Conservation (phyloP, 179 eudicot genomes). For the Carnegiea gigantea region DNA sequence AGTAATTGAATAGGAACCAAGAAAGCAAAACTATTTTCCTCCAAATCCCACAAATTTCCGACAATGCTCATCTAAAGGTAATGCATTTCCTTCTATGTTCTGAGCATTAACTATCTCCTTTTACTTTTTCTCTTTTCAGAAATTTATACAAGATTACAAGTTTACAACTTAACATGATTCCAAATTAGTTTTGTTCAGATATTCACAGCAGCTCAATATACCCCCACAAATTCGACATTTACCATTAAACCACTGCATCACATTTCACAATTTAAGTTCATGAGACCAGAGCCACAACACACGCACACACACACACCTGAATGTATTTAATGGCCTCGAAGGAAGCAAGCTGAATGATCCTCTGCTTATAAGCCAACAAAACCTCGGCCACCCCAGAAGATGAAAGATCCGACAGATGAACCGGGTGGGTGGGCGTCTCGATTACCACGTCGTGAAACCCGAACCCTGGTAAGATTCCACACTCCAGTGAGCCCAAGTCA, state of each 20-base stretch:
- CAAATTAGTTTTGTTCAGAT: too few species aligned
- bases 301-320: slow-evolving; percentile 48
- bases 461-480: slow-evolving; percentile 49
- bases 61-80: background rate
- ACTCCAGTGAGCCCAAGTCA: slow-evolving; percentile 15
- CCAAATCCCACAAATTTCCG: slow-evolving; percentile 1
- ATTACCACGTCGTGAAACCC: slow-evolving; percentile 95
- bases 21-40: background rate
- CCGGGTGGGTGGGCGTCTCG: slow-evolving; percentile 71
- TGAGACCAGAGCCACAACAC: too few species aligned
- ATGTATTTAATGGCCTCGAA: slow-evolving; percentile 56
- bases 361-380: slow-evolving; percentile 73
- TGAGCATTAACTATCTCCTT: background rate
- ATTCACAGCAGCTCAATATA: too few species aligned
- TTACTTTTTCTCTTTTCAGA: too few species aligned
- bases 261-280: too few species aligned
- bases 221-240: too few species aligned
- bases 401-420: slow-evolving; percentile 62
- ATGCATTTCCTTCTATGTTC: too few species aligned
- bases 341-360: slow-evolving; percentile 56
- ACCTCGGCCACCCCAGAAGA: slow-evolving; percentile 57
- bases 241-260: too few species aligned
- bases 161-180: background rate
- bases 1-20: background rate
- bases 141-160: background rate